A percentile compares a stretch with the other conserved stretches of the same genome.
Evolutionary conservation across 1,284 basidiomycete species (phyloP).

Genomic region (Naganishia sp.): DNA sequence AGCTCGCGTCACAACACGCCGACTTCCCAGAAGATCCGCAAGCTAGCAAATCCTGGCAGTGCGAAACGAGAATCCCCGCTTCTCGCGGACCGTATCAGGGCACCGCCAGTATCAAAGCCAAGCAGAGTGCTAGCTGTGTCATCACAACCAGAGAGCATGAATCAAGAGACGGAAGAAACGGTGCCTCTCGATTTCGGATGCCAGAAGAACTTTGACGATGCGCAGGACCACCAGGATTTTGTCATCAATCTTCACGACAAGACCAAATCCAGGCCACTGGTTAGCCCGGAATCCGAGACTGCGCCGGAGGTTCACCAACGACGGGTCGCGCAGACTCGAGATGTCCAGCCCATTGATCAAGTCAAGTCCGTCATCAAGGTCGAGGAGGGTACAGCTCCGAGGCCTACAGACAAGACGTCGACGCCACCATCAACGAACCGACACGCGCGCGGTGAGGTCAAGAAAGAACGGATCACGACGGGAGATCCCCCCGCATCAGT

Average conservation of each 20-base stretch:
- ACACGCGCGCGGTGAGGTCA: not conserved
- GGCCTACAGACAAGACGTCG: too few relatives aligned
- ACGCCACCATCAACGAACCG: too few relatives aligned
- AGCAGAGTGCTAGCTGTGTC: conserved; percentile 3
- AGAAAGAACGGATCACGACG: not conserved
- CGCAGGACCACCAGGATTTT: not conserved
- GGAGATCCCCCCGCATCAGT: not conserved
- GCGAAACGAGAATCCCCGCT: not conserved
- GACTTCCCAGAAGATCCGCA: conserved; percentile 2
- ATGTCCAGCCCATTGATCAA: not conserved
- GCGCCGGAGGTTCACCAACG: not conserved
- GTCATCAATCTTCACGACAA: conserved; percentile 8
- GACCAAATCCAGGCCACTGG: not conserved
- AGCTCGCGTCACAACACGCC: conserved; percentile 18
- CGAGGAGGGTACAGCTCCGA: too few relatives aligned
- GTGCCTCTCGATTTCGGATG: conserved; percentile 8
- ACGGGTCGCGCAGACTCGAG: not conserved
- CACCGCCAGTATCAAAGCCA: not conserved
- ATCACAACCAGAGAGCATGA: conserved; percentile 4
- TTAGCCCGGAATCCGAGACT: not conserved
- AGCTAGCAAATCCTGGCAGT: not conserved
- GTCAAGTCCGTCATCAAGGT: too few relatives aligned
- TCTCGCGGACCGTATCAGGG: not conserved
- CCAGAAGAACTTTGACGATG: not conserved
- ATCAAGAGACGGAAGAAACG: conserved; percentile 15